A percentile compares a stretch with the other conserved stretches of the same genome.
Evolutionary conservation across 1,284 basidiomycete species (phyloP).

Genomic region (Austroboletus olivaceoglutinosus): DNA sequence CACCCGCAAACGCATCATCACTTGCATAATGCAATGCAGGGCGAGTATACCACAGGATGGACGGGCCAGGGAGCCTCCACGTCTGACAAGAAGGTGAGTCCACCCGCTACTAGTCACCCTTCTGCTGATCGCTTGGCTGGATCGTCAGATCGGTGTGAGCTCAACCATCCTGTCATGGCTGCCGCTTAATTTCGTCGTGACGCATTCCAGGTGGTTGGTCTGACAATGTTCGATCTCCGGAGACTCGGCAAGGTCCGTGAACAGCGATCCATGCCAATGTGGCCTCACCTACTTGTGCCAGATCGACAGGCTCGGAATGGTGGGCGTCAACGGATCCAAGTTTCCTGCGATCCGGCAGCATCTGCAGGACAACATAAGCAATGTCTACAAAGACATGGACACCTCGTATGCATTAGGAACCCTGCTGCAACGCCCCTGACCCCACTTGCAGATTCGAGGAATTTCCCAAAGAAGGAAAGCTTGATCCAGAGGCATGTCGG

Average conservation of each 20-base stretch:
- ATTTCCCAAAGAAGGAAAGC: constrained; percentile 69
- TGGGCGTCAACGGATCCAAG: constrained; percentile 79
- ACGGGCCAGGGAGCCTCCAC: constrained; percentile 86
- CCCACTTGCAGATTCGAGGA: constrained; percentile 60
- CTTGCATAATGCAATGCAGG: constrained; percentile 38
- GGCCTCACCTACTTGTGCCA: constrained; percentile 23
- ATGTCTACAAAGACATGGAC: constrained; percentile 85
- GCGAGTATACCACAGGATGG: constrained; percentile 94
- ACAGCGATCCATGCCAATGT: not conserved
- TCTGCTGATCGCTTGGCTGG: constrained; percentile 1
- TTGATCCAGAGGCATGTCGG: constrained; percentile 83
- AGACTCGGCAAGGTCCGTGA: constrained; percentile 73
- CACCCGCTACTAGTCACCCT: not conserved
- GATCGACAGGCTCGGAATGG: constrained; percentile 77
- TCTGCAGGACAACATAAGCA: constrained; percentile 78
- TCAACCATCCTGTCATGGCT: not conserved
- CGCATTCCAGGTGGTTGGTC: constrained; percentile 70
- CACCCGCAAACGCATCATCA: not conserved
- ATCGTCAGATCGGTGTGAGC: constrained; percentile 62
- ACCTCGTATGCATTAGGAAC: constrained; percentile 51
- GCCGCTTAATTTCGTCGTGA: constrained; percentile 7
- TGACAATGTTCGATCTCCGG: constrained; percentile 88
- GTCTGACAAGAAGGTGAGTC: constrained; percentile 85
- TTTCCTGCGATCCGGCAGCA: constrained; percentile 84
- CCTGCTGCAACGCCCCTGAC: not conserved